Evolutionary conservation across 805 yeast genomes (phyloP).

Genomic region (Lipomyces orientalis): DNA sequence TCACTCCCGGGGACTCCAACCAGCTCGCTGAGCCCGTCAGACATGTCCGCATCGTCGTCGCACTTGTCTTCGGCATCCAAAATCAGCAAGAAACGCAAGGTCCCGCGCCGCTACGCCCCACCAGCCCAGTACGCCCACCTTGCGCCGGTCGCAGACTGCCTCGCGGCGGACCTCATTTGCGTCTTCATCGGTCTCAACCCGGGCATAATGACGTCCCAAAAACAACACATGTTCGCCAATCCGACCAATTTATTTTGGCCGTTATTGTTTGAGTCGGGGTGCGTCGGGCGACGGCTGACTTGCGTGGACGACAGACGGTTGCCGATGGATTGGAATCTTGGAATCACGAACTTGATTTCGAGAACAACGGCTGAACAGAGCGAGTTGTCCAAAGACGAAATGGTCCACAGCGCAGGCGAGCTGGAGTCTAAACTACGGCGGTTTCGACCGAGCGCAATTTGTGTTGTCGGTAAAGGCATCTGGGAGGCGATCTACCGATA

Average conservation of each 20-base stretch:
- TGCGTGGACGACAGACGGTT: conserved; percentile 51
- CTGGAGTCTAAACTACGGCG: conserved; percentile 54
- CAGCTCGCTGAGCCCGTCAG: not conserved
- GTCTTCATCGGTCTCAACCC: conserved; percentile 79
- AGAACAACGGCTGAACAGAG: conserved; percentile 66
- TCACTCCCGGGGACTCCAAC: not conserved
- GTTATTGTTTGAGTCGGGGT: conserved; percentile 58
- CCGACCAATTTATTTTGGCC: conserved; percentile 72
- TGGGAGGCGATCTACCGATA: conserved; percentile 64
- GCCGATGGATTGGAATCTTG: conserved; percentile 56
- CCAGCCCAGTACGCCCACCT: conserved; percentile 38
- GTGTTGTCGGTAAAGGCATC: conserved; percentile 75
- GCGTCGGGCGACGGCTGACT: conserved; percentile 48
- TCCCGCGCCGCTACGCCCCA: conserved; percentile 31
- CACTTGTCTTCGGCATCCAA: not conserved
- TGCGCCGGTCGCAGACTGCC: conserved; percentile 31
- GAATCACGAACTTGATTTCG: conserved; percentile 73
- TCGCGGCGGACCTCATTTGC: conserved; percentile 46
- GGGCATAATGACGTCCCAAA: conserved; percentile 62
- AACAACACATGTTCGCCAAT: conserved; percentile 78
- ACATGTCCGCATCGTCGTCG: not conserved
- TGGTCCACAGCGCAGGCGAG: conserved; percentile 59
- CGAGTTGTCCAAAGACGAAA: conserved; percentile 60
- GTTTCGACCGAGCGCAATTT: conserved; percentile 52
- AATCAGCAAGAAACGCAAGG: conserved; percentile 15